Evolutionary conservation across 495 filamentous ascomycete genomes (phyloP).

Genomic region (Zalerion maritima): DNA sequence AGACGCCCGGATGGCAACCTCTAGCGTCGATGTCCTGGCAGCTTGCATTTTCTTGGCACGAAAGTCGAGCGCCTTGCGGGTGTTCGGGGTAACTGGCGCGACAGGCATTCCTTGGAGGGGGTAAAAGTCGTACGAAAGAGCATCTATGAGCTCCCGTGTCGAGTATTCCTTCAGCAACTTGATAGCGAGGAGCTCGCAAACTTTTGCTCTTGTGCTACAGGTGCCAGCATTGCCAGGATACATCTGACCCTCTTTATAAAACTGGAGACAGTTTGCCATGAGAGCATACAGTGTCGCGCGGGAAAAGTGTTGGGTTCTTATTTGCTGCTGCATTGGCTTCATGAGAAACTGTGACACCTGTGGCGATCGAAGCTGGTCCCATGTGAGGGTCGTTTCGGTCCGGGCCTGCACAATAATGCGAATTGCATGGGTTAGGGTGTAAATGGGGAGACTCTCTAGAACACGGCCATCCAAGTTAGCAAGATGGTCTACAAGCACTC

Average conservation of each 20-base stretch:
- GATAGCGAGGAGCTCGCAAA: slow-evolving; percentile 85
- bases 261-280: slow-evolving; percentile 87
- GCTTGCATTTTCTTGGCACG: slow-evolving; percentile 35
- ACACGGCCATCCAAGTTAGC: slow-evolving; percentile 15
- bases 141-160: slow-evolving; percentile 78
- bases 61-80: slow-evolving; percentile 15
- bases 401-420: slow-evolving; percentile 64
- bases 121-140: slow-evolving; percentile 85
- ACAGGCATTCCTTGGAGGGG: slow-evolving; percentile 64
- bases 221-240: slow-evolving; percentile 73
- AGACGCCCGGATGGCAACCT: slow-evolving; percentile 78
- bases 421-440: slow-evolving; percentile 78
- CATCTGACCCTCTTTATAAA: slow-evolving; percentile 67
- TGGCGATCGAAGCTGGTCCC: slow-evolving; percentile 87
- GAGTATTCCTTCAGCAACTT: slow-evolving; percentile 78
- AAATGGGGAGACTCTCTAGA: slow-evolving; percentile 58
- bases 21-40: slow-evolving; percentile 75
- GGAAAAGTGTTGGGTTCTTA: slow-evolving; percentile 63
- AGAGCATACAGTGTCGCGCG: slow-evolving; percentile 77
- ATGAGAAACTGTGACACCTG: slow-evolving; percentile 91
- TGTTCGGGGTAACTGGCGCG: slow-evolving; percentile 24
- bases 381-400: slow-evolving; percentile 85
- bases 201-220: slow-evolving; percentile 65
- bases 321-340: slow-evolving; percentile 78
- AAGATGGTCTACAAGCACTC: neutral